phyloP scores from a whole-genome alignment of 2,329 filamentous ascomycete species.

The Neocucurbitaria cava region DNA sequence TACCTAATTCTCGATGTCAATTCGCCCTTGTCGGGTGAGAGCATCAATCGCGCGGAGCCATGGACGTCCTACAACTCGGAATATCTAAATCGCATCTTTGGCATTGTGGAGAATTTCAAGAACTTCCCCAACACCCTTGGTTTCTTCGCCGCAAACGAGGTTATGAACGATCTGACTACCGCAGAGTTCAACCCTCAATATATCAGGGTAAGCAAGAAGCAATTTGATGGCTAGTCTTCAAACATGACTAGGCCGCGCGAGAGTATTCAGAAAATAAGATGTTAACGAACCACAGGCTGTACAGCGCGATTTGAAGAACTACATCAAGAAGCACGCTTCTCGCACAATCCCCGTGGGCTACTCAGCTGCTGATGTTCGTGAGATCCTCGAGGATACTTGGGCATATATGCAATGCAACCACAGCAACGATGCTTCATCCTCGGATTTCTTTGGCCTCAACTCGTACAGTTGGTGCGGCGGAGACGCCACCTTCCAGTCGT shows the following conservation, averaged over 20 bases:
- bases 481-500: constrained; percentile 67
- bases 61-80: constrained; percentile 61
- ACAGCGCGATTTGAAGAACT: constrained; percentile 72
- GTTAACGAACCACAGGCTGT: constrained; percentile 54
- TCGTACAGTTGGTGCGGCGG: constrained; percentile 77
- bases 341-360: constrained; percentile 72
- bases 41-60: constrained; percentile 63
- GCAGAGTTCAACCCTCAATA: constrained; percentile 63
- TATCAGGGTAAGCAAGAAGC: constrained; percentile 54
- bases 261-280: not conserved
- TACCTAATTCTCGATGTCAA: constrained; percentile 73
- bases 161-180: constrained; percentile 67
- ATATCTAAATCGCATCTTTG: constrained; percentile 66
- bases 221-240: not conserved
- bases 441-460: constrained; percentile 80
- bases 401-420: constrained; percentile 75
- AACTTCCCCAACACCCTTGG: constrained; percentile 69
- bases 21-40: constrained; percentile 63
- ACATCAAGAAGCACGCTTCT: constrained; percentile 65
- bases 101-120: constrained; percentile 71
- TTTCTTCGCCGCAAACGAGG: constrained; percentile 73
- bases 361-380: constrained; percentile 76
- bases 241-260: not conserved
- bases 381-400: constrained; percentile 75
- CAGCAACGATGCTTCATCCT: constrained; percentile 65